Evolutionary conservation across 768 basidiomycete genomes (phyloP).

Genomic region (Psilocybe subaeruginosa): DNA sequence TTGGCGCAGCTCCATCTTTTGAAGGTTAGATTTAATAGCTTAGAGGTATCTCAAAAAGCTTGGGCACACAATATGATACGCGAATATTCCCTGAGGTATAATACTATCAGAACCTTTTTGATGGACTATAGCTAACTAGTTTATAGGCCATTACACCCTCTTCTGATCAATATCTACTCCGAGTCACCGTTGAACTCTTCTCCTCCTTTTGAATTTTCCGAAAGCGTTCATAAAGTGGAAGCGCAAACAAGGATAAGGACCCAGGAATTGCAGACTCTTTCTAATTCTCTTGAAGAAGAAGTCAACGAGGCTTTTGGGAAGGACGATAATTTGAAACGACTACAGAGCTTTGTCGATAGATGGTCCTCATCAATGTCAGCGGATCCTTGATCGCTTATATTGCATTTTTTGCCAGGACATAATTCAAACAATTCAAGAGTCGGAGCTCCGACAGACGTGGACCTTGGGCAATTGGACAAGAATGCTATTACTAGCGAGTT

Average conservation of each 20-base stretch:
- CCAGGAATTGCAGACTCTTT: slow-evolving; percentile 17
- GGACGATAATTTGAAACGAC: slow-evolving; percentile 11
- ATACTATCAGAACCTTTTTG: not conserved
- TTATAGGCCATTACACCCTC: slow-evolving; percentile 18
- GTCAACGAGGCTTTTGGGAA: slow-evolving; percentile 14
- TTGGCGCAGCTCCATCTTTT: slow-evolving; percentile 17
- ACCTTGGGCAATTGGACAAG: no score
- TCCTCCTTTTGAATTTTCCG: slow-evolving; percentile 23
- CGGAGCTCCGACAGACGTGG: no score
- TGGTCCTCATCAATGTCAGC: slow-evolving; percentile 3
- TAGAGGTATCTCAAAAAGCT: slow-evolving; percentile 16
- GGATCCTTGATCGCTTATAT: not conserved
- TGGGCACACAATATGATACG: slow-evolving; percentile 13
- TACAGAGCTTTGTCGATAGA: slow-evolving; percentile 19
- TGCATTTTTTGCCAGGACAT: no score
- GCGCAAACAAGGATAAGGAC: slow-evolving; percentile 8
- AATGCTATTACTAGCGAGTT: no score
- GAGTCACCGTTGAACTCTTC: slow-evolving; percentile 20
- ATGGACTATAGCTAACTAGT: not conserved
- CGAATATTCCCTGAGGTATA: slow-evolving; percentile 15
- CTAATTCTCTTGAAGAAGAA: slow-evolving; percentile 20
- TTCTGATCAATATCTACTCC: slow-evolving; percentile 17
- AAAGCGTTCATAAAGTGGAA: slow-evolving; percentile 15
- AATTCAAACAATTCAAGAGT: no score
- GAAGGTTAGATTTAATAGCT: not conserved